Evolutionary conservation across 306 rosid species (phyloP).

Genomic region (Luffa acutangula): DNA sequence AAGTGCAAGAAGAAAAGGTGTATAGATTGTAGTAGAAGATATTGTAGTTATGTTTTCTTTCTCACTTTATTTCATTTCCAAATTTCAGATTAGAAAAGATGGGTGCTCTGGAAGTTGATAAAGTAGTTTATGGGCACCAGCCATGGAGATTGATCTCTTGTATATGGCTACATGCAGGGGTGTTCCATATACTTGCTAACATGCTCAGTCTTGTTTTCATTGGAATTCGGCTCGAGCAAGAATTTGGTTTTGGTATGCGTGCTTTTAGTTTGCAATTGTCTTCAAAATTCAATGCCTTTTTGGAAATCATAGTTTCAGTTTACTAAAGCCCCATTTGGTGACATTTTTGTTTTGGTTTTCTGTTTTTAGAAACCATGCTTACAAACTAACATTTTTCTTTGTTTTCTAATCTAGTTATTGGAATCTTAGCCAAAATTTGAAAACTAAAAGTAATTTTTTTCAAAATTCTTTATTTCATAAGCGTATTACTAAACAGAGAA

Average conservation of each 20-base stretch:
- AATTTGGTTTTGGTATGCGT: constrained; percentile 9
- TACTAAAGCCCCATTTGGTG: background rate
- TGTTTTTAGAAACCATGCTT: background rate
- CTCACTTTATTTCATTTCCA: background rate
- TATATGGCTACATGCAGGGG: constrained; percentile 18
- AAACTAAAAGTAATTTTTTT: background rate
- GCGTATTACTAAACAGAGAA: background rate
- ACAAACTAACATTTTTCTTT: background rate
- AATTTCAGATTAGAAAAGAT: constrained; percentile 16
- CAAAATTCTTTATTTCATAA: background rate
- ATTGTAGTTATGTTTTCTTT: background rate
- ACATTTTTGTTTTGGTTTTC: background rate
- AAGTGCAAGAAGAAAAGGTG: background rate
- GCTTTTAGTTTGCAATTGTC: background rate
- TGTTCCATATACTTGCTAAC: constrained; percentile 17
- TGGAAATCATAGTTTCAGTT: background rate
- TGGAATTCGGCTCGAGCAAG: constrained; percentile 18
- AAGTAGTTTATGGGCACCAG: constrained; percentile 12
- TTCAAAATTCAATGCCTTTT: background rate
- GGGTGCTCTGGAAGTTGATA: constrained; percentile 17
- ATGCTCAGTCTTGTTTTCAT: constrained; percentile 16
- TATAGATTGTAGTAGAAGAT: background rate
- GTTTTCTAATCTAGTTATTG: background rate
- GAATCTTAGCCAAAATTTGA: background rate
- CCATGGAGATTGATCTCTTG: constrained; percentile 18